Base-by-base conservation (phyloP, 2,329 filamentous ascomycete genomes). In the Sporothrix mexicana region DNA sequence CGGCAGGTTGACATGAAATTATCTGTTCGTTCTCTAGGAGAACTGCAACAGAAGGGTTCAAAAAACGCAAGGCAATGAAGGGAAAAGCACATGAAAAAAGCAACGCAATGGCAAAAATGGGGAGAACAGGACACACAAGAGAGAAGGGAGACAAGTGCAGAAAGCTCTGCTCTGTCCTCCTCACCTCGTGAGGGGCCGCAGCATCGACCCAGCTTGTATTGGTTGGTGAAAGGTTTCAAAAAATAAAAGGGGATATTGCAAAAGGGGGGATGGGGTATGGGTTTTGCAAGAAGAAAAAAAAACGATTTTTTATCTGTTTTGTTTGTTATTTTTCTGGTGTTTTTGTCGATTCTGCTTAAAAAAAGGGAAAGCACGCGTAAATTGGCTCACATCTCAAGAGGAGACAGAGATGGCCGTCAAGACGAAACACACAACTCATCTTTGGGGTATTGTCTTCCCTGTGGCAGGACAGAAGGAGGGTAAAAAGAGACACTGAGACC, bases 141-240 rank as follows among this genome's bases (percentile, higher is more conserved):
- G n/a, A 47, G 12, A 53, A 20, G 23, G n/a, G 15, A 55, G 51
- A 53, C 51, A 55, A 13, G 10, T 12, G 20, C 45, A 55, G 17
- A 30, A 57, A 53, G 12, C 51, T 51, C 7, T 64, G 23, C 2
- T 13, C 20, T 55, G 51, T 25, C 12, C 15, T 17, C 30, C 59
- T 36, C 30, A 7, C 30, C 47, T 30, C 80, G 79, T 81, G 82
- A 62, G 84, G 82, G 84, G 84, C 78, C 84, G 85, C 81, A 87
- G 85, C 84, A 87, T 86, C 85, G 85, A 85, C 85, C 85, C 84
- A 83, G 80, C 81, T 71, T 73, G 73, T 70, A 53, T 51, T 57
- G 69, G 36, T 70, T 70, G 41, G 41, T 61, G 30, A 36, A 36
- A 36, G 30, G 30, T 36, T 36, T 36, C 30, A 36, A 36, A 36